These are phyloP conservation scores for Emergomyces pasteurianus DNA, from an alignment of 2,329 filamentous ascomycete species.

Conservation along the genomic window DNA sequence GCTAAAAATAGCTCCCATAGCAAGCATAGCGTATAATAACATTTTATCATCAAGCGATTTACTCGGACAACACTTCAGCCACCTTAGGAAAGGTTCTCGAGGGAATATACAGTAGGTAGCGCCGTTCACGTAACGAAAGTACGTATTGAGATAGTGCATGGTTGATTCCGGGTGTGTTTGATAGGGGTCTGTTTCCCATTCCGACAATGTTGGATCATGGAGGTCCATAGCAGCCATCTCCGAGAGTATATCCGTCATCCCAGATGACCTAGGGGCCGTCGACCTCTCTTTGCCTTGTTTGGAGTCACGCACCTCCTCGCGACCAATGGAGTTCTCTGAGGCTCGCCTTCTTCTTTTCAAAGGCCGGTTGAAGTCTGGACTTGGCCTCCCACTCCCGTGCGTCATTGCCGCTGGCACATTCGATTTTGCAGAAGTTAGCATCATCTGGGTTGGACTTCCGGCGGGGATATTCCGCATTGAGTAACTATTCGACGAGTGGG, in stretches of 20 bases:
- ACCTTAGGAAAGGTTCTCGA: slow-evolving; percentile 40
- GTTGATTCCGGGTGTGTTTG: slow-evolving; percentile 38
- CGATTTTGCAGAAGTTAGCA: neutral
- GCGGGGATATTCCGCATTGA: neutral
- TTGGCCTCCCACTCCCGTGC: neutral
- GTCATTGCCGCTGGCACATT: neutral
- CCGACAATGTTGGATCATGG: slow-evolving; percentile 21
- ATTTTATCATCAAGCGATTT: slow-evolving; percentile 46
- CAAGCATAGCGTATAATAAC: slow-evolving; percentile 49
- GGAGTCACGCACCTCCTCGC: neutral
- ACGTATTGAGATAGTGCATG: slow-evolving; percentile 42
- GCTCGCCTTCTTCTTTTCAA: slow-evolving; percentile 1
- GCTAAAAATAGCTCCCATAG: slow-evolving; percentile 46
- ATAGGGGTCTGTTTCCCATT: slow-evolving; percentile 44
- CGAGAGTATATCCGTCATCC: slow-evolving; percentile 21
- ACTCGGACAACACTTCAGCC: slow-evolving; percentile 38
- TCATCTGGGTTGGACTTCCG: neutral
- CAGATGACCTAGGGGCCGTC: slow-evolving; percentile 13
- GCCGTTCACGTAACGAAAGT: slow-evolving; percentile 46
- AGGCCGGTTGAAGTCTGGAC: neutral
- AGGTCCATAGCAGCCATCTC: slow-evolving; percentile 20
- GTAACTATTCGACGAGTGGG: neutral
- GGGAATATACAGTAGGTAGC: slow-evolving; percentile 47
- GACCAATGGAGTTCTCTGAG: neutral
- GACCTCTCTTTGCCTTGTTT: slow-evolving; percentile 1